Evolutionary conservation across 768 basidiomycete species (phyloP).

Genomic region (Tubosaeta sp.): DNA sequence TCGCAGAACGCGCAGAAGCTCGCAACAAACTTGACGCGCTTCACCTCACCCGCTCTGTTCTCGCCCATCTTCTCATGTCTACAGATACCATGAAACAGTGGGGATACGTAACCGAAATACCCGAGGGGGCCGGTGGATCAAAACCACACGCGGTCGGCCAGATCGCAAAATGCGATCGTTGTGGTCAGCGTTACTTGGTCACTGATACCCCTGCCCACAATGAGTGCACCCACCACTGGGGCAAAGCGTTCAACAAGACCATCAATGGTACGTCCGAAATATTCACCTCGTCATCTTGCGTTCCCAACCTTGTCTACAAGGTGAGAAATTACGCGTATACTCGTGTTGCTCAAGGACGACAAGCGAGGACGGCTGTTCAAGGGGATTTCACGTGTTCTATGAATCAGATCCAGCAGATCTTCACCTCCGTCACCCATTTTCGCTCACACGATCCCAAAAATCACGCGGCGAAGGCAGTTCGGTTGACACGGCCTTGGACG

Average conservation of each 20-base stretch:
- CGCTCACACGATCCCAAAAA: slow-evolving; percentile 35
- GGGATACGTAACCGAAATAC: slow-evolving; percentile 70
- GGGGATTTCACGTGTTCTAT: slow-evolving; percentile 88
- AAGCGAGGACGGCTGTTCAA: slow-evolving; percentile 62
- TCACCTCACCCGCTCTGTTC: slow-evolving; percentile 45
- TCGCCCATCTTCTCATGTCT: slow-evolving; percentile 60
- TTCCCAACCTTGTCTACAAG: slow-evolving; percentile 32
- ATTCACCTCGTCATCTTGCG: background rate
- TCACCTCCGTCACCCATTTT: slow-evolving; percentile 74
- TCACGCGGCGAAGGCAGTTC: background rate
- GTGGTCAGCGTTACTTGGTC: slow-evolving; percentile 64
- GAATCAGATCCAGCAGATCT: slow-evolving; percentile 63
- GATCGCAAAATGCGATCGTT: slow-evolving; percentile 74
- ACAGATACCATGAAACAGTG: slow-evolving; percentile 54
- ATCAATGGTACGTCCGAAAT: slow-evolving; percentile 53
- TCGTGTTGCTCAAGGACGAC: slow-evolving; percentile 74
- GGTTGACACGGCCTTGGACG: slow-evolving; percentile 51
- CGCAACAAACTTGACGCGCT: slow-evolving; percentile 51
- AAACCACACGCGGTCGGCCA: slow-evolving; percentile 60
- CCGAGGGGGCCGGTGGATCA: slow-evolving; percentile 60
- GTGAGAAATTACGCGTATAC: slow-evolving; percentile 64
- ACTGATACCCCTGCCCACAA: slow-evolving; percentile 51
- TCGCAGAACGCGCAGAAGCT: slow-evolving; percentile 51
- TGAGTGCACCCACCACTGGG: slow-evolving; percentile 84
- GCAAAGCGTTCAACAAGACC: slow-evolving; percentile 55